Base-by-base conservation (phyloP, 2,329 filamentous ascomycete species). In the Trichoderma koningii region DNA sequence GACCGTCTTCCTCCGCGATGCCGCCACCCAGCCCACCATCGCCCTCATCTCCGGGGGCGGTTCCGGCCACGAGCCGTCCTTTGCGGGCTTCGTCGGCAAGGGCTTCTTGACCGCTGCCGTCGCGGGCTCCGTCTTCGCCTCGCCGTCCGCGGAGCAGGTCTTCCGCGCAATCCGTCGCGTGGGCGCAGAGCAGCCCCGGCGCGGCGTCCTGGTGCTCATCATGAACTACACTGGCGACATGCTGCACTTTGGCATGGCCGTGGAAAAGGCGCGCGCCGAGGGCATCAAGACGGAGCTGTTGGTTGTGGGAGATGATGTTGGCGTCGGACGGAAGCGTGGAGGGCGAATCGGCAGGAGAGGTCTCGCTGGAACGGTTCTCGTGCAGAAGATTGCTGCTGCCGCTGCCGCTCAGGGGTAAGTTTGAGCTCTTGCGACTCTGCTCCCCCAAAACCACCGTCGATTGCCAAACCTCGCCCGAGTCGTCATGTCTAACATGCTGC, bases 141-240 rank as follows among this genome's bases (percentile, higher is more conserved):
- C 86, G 2, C 90, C 90, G 0, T 86, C 83, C n/a, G 88, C 89
- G 0, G 87, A 90, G 73, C 89, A 92, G 73, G 85, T 92, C 63
- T 80, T 88, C 53, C 80, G 83, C 70, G 88, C 86, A 57, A 85
- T 90, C 19, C 80, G 87, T 69, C 80, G 85, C 56, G 84, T 90
- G 0, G 83, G 87, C 42, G 83, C 82, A 1, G 61, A 68, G 17
- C 66, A 69, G 65, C 68, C 66, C 4, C 81, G 85, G 28, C 83
- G 86, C 68, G 90, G 90, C 7, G 87, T 91, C 1, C 76, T 92
- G 41, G 83, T 92, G 7, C 83, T 91, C 21, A 87, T 91, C 9
- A 91, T 90, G 83, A 92, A 92, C 72, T 91, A 91, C 72, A 91
- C 88, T 0, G 87, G 86, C 14, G 86, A 88, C 73, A 84, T 91